These are phyloP conservation scores for Theobroma cacao DNA, from an alignment of 345 rosid genomes.

Conservation along the genomic window DNA sequence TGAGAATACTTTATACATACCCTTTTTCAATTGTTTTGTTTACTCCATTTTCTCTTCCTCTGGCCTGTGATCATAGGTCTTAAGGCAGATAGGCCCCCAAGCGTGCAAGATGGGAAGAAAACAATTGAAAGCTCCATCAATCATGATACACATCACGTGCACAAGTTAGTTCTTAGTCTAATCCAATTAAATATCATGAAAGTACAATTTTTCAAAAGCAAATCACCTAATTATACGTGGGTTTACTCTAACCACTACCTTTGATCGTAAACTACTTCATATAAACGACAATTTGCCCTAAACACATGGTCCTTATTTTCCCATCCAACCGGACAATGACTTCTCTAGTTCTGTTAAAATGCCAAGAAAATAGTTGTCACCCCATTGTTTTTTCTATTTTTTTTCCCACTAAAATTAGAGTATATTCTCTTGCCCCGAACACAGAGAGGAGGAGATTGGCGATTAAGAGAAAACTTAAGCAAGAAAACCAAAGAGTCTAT, in stretches of 20 bases:
- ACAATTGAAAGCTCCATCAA: no score
- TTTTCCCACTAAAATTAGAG: not conserved
- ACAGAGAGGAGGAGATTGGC: not conserved
- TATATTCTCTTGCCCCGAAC: not conserved
- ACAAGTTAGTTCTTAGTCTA: not conserved
- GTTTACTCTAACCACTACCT: not conserved
- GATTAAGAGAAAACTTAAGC: no score
- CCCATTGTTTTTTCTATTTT: no score
- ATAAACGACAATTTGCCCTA: not conserved
- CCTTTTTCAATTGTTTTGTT: no score
- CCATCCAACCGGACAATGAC: not conserved
- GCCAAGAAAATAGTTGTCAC: not conserved
- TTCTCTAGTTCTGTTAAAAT: not conserved
- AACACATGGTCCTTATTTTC: not conserved
- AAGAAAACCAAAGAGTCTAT: no score
- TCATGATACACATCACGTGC: no score
- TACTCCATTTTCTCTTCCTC: no score
- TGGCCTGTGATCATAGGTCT: no score
- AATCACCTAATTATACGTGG: not conserved
- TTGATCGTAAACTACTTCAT: not conserved
- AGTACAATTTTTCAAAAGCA: not conserved
- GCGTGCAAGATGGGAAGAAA: no score
- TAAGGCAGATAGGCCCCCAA: no score
- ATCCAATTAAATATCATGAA: not conserved
- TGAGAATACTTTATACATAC: no score